Evolutionary conservation across 2,329 filamentous ascomycete species (phyloP), one percentile per base, ranked within the genome.

Genomic region (Beauveria brongniartii): DNA sequence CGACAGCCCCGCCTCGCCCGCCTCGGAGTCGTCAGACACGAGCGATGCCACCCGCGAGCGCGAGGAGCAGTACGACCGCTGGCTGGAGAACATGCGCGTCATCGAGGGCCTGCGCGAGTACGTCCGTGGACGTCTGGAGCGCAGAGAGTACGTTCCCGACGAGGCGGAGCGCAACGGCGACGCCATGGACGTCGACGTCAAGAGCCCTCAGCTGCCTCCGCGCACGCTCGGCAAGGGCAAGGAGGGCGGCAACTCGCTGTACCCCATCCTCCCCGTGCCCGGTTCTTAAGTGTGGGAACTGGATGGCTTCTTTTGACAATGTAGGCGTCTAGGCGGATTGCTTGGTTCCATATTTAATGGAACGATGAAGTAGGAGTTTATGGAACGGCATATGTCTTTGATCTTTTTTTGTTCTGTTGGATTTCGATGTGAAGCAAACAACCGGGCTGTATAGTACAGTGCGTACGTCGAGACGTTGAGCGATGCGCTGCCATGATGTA

Each of bases 1-100:
- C 54, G 78, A 80, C 64, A 74, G 77, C 16, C 75, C 81, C 62
- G 75, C 78, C 66, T 87, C 84, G 6, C 83, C 83, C 8, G 74
- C 73, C 4, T 82, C 82, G 0, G 78, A 74, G 3, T 76, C 81
- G 55, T 76, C 81, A 53, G 82, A 87, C 63, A 71, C 71, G 3
- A 80, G 78, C 63, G 78, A 78, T 1, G 75, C 76, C 43, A 77
- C 78, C 47, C 79, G 79, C 61, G 82, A 85, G 67, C 80, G 82
- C 28, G 83, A 86, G 68, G 83, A 85, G 70, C 80, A 79, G 59
- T 85, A 87, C 69, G 85, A 88, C 67, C 76, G 78, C 61, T 88
- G 85, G 85, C 73, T 88, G 14, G 83, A 86, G 72, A 85, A 87
- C 68, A 82, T 88, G 70, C 83, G 85, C 41, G 78, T 82, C 56